Evolutionary conservation across 2,329 filamentous ascomycete genomes (phyloP), one percentile per base, ranked within the genome.

Genomic region (Xylariaceae sp.): DNA sequence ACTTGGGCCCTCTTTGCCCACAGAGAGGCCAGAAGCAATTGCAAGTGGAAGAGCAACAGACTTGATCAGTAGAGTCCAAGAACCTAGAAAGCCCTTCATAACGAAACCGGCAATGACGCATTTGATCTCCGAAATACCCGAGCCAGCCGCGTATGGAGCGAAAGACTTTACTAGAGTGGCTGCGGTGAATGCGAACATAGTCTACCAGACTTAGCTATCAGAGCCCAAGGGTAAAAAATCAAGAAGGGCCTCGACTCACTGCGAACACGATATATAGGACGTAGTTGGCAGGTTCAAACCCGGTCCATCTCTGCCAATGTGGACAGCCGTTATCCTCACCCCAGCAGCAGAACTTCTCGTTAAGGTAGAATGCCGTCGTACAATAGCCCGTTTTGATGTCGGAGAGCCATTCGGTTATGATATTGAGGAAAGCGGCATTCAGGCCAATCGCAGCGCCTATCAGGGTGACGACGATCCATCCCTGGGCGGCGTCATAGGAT

Each of bases 81-180:
- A 87, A 16, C 93, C 92, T 13, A 99, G 81, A 67, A 99, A 99
- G 0, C 92, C 94, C 73, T 97, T 97, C 94, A 99, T 99, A 43
- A 97, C 91, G 70, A 99, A 99, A 3, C 94, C 94, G 4, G 93
- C 94, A 68, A 99, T 96, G 69, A 99, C 97, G 73, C 92, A 96
- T 74, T 99, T 99, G 80, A 99, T 99, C 76, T 99, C 94, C 10
- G 92, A 97, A 53, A 99, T 99, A 33, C 94, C 94, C 10, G 91
- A 96, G 13, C 94, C 94, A 27, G 94, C 94, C 9, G 94, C 94
- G 70, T 99, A 99, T 0, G 94, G 94, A 4, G 94, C 92, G 72
- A 94, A 97, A 1, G 85, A 86, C 70, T 91, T 94, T 68, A 99
- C 94, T 33, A 99, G 79, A 30, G 82, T 86, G 0, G 92, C 92